phyloP scores from a whole-genome alignment of 106 monocot species.

The Dendrobium chrysotoxum region DNA sequence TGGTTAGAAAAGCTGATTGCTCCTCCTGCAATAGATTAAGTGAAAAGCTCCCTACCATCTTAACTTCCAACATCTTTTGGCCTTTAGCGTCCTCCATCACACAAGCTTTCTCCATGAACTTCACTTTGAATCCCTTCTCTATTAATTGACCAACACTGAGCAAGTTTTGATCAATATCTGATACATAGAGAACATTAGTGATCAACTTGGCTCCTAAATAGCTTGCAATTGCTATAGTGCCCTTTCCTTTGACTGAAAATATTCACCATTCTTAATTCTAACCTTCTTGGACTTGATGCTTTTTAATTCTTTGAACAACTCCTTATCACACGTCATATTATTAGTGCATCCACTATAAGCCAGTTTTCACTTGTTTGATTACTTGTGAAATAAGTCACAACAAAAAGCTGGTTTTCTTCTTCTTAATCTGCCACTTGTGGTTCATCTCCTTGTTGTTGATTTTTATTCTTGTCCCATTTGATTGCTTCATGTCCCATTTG shows the following conservation, averaged over 20 bases:
- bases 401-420: not conserved
- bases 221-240: not conserved
- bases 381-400: not conserved
- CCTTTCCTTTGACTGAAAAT: constrained; percentile 4
- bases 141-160: not conserved
- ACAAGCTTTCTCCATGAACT: not conserved
- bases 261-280: not conserved
- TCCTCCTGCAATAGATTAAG: constrained; percentile 1
- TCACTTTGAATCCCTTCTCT: not conserved
- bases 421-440: not conserved
- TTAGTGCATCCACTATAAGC: constrained; percentile 1
- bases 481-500: not conserved
- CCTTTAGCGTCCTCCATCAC: not conserved
- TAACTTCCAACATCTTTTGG: not conserved
- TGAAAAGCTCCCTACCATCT: not conserved
- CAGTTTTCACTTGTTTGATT: constrained; percentile 2
- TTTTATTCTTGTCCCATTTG: not conserved
- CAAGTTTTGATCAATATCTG: not conserved
- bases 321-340: not conserved
- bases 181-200: not conserved
- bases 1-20: constrained; percentile 5
- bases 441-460: not conserved
- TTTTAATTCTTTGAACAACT: not conserved
- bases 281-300: not conserved
- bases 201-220: not conserved